phyloP scores from a whole-genome alignment of 164 flowering plant species.

The Magnolia sinica region DNA sequence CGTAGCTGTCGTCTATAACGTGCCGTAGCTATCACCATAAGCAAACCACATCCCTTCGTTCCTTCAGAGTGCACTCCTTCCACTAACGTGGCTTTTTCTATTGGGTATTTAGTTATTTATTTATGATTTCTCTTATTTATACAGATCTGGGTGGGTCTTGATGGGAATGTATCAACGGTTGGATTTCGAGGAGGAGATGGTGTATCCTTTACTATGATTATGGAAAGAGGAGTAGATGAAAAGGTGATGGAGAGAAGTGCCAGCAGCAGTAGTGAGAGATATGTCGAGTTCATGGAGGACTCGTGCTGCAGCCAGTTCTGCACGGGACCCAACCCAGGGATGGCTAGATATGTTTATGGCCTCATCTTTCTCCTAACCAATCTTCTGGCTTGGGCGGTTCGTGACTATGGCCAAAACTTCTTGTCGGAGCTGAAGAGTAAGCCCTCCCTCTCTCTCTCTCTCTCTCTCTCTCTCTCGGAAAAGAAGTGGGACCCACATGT shows the following conservation, averaged over 20 bases:
- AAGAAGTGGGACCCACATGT: too few species aligned
- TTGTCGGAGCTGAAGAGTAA: conserved; percentile 62
- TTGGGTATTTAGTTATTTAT: background rate
- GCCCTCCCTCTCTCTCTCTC: conserved; percentile 9
- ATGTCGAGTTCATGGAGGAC: conserved; percentile 23
- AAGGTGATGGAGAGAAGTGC: conserved; percentile 5
- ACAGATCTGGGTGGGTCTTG: background rate
- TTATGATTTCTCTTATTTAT: background rate
- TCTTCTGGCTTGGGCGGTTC: conserved; percentile 72
- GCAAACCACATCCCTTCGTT: background rate
- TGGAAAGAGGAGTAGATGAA: background rate
- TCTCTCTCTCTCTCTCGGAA: too few species aligned
- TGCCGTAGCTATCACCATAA: background rate
- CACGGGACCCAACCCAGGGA: conserved; percentile 72
- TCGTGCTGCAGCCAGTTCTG: conserved; percentile 64
- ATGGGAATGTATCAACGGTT: background rate
- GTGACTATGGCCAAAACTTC: conserved; percentile 61
- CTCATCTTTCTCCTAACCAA: conserved; percentile 59
- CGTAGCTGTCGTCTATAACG: background rate
- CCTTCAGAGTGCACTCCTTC: background rate
- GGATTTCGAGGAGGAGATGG: background rate
- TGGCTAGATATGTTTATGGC: conserved; percentile 79
- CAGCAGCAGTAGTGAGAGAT: conserved; percentile 19
- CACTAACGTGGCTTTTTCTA: background rate
- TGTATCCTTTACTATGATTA: background rate